Percentiles rank a stretch among this genome's conserved stretches.
These are phyloP conservation scores for Blumeria graminis DNA, from an alignment of 2,329 filamentous ascomycete species.

Conservation along the genomic window DNA sequence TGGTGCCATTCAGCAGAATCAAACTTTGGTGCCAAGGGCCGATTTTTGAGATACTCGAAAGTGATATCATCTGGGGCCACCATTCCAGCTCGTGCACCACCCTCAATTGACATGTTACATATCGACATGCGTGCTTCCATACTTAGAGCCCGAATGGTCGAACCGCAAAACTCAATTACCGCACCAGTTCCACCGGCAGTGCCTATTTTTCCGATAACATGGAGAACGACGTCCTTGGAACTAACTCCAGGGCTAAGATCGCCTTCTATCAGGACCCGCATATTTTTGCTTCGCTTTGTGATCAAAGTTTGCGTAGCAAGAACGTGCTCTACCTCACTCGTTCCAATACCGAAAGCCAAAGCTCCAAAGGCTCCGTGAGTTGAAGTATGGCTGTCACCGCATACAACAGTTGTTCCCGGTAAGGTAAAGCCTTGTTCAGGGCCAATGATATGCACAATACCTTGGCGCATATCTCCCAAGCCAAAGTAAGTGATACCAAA, in stretches of 20 bases:
- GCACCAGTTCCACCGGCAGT: conserved; percentile 85
- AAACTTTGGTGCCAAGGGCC: conserved; percentile 64
- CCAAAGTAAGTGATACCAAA: conserved; percentile 96
- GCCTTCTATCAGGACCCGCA: conserved; percentile 89
- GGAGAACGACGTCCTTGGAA: conserved; percentile 84
- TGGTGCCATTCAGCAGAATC: conserved; percentile 76
- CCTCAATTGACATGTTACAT: conserved; percentile 99
- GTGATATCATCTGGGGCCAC: conserved; percentile 85
- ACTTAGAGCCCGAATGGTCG: conserved; percentile 66
- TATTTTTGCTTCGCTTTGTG: conserved; percentile 91
- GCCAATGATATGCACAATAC: conserved; percentile 95
- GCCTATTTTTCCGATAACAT: conserved; percentile 82
- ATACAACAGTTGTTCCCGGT: conserved; percentile 87
- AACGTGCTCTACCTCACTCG: conserved; percentile 95
- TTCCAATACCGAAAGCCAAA: conserved; percentile 90
- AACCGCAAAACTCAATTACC: conserved; percentile 94
- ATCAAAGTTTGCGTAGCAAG: conserved; percentile 89
- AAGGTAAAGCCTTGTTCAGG: conserved; percentile 98
- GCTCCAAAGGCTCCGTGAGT: conserved; percentile 93
- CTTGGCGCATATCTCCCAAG: conserved; percentile 84
- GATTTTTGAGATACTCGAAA: conserved; percentile 83
- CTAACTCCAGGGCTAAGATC: conserved; percentile 74
- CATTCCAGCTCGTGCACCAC: conserved; percentile 85
- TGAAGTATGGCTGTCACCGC: conserved; percentile 92
- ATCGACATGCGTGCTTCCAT: conserved; percentile 99